These are phyloP conservation scores for Microdochium bolleyi DNA, from an alignment of 2,329 filamentous ascomycete genomes.

Conservation along the genomic window DNA sequence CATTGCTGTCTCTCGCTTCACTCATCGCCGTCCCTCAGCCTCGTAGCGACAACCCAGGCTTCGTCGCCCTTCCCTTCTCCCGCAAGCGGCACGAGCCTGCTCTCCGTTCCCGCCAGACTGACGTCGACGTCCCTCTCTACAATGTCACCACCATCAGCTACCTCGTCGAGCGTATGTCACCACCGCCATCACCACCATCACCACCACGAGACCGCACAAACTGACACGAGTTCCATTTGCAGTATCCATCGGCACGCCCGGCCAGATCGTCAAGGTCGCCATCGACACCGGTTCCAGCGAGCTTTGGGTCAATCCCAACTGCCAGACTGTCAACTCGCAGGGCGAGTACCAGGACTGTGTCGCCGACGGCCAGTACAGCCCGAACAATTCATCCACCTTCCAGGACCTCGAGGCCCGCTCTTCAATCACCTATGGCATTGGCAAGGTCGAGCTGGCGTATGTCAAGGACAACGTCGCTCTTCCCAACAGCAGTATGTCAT, in stretches of 20 bases:
- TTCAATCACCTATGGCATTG: slow-evolving; percentile 19
- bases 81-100: no score
- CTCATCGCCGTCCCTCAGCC: no score
- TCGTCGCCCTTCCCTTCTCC: no score
- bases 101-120: not conserved
- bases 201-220: no score
- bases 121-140: slow-evolving; percentile 1
- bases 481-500: slow-evolving; percentile 14
- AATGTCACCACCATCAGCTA: not conserved
- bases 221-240: not conserved
- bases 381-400: slow-evolving; percentile 13
- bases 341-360: not conserved
- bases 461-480: slow-evolving; percentile 18
- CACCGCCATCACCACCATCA: not conserved
- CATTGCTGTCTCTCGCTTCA: no score
- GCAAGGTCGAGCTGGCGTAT: slow-evolving; percentile 17
- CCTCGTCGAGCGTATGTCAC: slow-evolving; percentile 1
- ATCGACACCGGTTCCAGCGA: slow-evolving; percentile 12
- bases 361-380: slow-evolving; percentile 2
- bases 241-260: slow-evolving; percentile 8
- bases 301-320: slow-evolving; percentile 10
- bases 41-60: no score
- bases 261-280: slow-evolving; percentile 5
- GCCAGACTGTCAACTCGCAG: not conserved
- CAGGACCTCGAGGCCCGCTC: slow-evolving; percentile 6